Percentiles rank a stretch among this genome's conserved stretches.
phyloP scores from a whole-genome alignment of 257 asterid species.

The Solanum ossicruentum region DNA sequence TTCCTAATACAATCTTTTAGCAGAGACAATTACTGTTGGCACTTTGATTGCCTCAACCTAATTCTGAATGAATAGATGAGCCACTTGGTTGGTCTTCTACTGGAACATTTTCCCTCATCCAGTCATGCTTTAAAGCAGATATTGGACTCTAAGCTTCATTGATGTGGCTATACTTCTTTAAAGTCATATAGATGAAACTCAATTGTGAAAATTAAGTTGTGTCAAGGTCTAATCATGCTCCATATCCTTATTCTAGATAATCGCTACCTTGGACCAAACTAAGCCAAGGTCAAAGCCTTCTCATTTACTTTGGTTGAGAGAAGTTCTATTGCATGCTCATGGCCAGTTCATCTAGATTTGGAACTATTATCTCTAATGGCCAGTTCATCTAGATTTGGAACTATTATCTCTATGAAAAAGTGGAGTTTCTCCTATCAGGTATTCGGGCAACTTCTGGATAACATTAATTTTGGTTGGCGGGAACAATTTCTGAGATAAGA shows the following conservation, averaged over 20 bases:
- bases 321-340: background rate
- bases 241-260: background rate
- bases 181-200: background rate
- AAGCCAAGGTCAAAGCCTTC: background rate
- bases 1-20: background rate
- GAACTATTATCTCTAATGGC: background rate
- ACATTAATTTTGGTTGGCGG: background rate
- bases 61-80: background rate
- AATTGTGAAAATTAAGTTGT: background rate
- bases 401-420: background rate
- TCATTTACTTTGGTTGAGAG: background rate
- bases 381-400: background rate
- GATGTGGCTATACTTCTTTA: background rate
- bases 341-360: background rate
- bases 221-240: background rate
- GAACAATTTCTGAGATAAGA: background rate
- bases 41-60: background rate
- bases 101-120: background rate
- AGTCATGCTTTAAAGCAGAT: background rate
- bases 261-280: background rate
- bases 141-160: background rate
- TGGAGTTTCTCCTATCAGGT: background rate
- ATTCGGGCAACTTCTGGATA: background rate
- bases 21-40: background rate
- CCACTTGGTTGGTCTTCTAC: background rate